Evolutionary conservation across 2,329 filamentous ascomycete genomes (phyloP), one percentile per base, ranked within the genome.

Genomic region (Penicillium brevicompactum): DNA sequence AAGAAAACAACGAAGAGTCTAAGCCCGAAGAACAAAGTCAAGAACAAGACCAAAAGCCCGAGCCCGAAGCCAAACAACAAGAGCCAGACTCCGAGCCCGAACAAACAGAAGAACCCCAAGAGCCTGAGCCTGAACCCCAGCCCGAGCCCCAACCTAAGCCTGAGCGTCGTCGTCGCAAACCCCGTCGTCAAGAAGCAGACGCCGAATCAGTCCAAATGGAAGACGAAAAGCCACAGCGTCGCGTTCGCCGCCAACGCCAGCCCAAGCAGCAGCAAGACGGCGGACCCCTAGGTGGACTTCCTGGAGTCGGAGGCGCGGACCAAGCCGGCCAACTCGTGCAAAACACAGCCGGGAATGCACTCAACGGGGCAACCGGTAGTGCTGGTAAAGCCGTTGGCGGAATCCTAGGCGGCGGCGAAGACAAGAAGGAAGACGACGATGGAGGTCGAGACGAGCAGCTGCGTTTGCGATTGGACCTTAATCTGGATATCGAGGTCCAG

Each of bases 401-500:
- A 1, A 46, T 71, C 3, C 61, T 73, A 2, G 68, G 68, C 56
- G 74, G 66, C 50, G 70, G 61, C 52, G 71, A 37, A 37, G 34
- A 64, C 51, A 66, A 66, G 63, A 71, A 65, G 65, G 71, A 74
- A 64, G 78, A 80, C 67, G 68, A 75, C 48, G 67, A 77, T 42
- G 65, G 66, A 50, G 78, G 80, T 46, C 80, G 84, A 47, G 76
- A 83, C 56, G 87, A 91, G 66, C 88, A 89, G 38, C 73, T 91
- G 69, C 87, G 87, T 71, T 74, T 92, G 69, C 83, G 87, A 37
- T 77, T 94, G 21, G 90, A 92, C 69, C 77, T 91, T 52, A 92
- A 92, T 73, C 79, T 94, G 54, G 90, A 94, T 63, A 82, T 94
- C 47, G 90, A 94, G 74, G 90, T 94, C 58, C 88, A 91, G 66